Percentiles rank a stretch among this genome's conserved stretches.
phyloP scores from a whole-genome alignment of 495 filamentous ascomycete genomes.

The Ramalina peruviana region DNA sequence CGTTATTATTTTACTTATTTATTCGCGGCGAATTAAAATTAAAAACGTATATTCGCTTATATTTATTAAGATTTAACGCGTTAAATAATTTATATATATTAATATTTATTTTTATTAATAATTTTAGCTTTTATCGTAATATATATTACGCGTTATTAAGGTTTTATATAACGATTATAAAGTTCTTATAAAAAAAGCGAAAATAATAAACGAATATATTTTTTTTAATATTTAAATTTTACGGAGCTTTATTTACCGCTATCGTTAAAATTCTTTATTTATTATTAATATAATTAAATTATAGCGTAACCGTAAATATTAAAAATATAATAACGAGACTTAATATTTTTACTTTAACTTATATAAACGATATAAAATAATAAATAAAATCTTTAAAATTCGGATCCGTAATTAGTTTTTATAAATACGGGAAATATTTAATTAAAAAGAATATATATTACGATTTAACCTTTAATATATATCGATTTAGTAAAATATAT shows the following conservation, averaged over 20 bases:
- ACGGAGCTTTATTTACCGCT: neutral
- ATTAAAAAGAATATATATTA: neutral
- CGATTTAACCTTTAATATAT: neutral
- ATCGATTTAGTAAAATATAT: neutral
- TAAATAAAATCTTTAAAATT: neutral
- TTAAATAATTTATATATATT: neutral
- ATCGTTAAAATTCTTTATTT: neutral
- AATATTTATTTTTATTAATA: neutral
- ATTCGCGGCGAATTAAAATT: constrained; percentile 1
- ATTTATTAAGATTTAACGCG: neutral
- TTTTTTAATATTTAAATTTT: neutral
- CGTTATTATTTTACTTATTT: neutral
- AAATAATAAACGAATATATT: neutral
- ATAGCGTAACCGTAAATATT: neutral
- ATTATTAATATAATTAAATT: neutral
- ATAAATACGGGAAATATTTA: neutral
- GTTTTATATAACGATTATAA: constrained; percentile 1
- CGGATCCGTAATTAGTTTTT: neutral
- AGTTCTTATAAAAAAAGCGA: neutral
- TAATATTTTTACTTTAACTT: neutral
- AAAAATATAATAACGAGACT: neutral
- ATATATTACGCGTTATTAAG: constrained; percentile 1
- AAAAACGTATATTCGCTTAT: neutral
- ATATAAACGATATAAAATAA: constrained; percentile 2
- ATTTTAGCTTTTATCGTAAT: constrained; percentile 1